Evolutionary conservation across 257 asterid genomes (phyloP).

Genomic region (Jaltomata sinuosa): DNA sequence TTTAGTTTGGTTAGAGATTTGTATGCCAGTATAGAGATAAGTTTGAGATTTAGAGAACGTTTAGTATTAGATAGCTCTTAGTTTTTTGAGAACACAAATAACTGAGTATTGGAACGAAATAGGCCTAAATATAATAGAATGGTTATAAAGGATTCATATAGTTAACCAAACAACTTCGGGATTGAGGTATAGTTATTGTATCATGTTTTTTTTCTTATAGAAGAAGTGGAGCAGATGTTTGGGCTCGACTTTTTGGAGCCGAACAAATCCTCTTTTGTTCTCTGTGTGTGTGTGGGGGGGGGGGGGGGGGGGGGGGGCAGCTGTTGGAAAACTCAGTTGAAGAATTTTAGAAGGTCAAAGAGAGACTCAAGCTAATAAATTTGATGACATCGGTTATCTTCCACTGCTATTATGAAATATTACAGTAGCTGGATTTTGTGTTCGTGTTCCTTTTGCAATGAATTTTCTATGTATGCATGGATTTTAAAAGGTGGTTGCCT

Average conservation of each 20-base stretch:
- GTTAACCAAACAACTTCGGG: background rate
- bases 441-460: background rate
- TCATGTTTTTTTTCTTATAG: background rate
- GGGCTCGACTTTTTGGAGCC: background rate
- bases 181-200: background rate
- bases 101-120: background rate
- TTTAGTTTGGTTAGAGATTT: background rate
- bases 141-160: background rate
- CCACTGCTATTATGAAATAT: background rate
- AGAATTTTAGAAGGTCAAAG: background rate
- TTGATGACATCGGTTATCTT: background rate
- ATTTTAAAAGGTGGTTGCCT: background rate
- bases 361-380: background rate
- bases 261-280: background rate
- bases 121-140: background rate
- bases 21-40: background rate
- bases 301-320: background rate
- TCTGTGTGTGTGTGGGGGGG: too few species aligned
- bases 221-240: background rate
- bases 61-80: background rate
- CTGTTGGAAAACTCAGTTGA: background rate
- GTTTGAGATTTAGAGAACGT: background rate
- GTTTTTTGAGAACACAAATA: background rate
- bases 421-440: background rate
- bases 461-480: background rate